Conservation (phyloP, 805 yeast species). For the Hanseniaspora thailandica region DNA sequence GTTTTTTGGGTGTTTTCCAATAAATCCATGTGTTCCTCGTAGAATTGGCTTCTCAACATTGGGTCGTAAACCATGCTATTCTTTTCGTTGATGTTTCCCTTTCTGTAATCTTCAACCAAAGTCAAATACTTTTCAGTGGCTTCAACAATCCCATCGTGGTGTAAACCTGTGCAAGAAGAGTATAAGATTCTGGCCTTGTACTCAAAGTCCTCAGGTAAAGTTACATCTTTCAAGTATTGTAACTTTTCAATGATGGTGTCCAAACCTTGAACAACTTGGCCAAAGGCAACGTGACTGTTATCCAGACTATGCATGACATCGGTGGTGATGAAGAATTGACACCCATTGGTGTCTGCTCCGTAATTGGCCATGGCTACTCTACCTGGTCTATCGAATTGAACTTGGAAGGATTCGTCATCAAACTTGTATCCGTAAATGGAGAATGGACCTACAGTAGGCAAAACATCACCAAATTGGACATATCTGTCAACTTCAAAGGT, state of each 20-base stretch:
- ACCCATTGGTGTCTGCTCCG: conserved; percentile 56
- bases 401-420: conserved; percentile 62
- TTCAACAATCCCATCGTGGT: conserved; percentile 18
- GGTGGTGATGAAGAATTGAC: conserved; percentile 61
- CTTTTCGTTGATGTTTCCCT: conserved; percentile 20
- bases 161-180: conserved; percentile 25
- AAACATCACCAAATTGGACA: conserved; percentile 84
- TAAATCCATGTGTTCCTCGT: conserved; percentile 8
- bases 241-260: conserved; percentile 46
- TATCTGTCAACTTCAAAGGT: conserved; percentile 61
- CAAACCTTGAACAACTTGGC: conserved; percentile 59
- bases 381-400: conserved; percentile 59
- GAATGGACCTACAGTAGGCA: conserved; percentile 65
- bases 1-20: background rate
- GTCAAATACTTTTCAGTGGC: conserved; percentile 22
- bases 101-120: conserved; percentile 21
- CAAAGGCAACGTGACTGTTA: conserved; percentile 63
- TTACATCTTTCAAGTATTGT: conserved; percentile 37
- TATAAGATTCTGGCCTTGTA: conserved; percentile 34
- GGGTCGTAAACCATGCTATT: conserved; percentile 13
- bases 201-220: conserved; percentile 30
- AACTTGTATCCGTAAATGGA: conserved; percentile 67
- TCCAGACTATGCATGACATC: conserved; percentile 39
- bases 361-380: conserved; percentile 62
- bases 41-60: background rate